phyloP scores from a whole-genome alignment of 2,329 filamentous ascomycete species.

The Fusarium floridanum region DNA sequence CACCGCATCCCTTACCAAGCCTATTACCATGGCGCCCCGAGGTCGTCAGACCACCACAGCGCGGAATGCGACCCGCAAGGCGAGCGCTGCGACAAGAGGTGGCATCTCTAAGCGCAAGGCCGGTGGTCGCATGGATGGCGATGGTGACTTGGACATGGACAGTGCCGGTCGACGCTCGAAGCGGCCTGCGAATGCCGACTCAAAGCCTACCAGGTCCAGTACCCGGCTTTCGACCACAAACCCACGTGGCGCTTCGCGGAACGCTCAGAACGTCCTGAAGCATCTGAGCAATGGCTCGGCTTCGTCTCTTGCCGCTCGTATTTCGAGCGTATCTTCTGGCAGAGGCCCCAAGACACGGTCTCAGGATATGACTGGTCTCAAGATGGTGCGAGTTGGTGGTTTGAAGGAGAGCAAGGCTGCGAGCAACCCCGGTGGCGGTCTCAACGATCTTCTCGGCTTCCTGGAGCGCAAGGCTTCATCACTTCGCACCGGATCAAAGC shows the following conservation, averaged over 20 bases:
- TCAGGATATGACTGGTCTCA: constrained; percentile 42
- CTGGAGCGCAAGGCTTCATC: constrained; percentile 77
- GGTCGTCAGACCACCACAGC: constrained; percentile 47
- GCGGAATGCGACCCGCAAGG: constrained; percentile 49
- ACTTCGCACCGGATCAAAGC: constrained; percentile 60
- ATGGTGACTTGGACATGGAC: constrained; percentile 73
- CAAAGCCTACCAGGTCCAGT: constrained; percentile 46
- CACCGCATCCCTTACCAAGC: constrained; percentile 1
- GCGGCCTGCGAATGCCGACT: constrained; percentile 45
- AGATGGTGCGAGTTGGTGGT: constrained; percentile 67
- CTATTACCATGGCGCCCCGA: constrained; percentile 51
- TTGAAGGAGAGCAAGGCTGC: constrained; percentile 77
- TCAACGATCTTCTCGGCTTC: constrained; percentile 74
- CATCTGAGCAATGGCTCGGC: constrained; percentile 55
- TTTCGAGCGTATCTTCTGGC: constrained; percentile 48
- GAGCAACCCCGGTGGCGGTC: constrained; percentile 74
- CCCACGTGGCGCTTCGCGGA: constrained; percentile 51
- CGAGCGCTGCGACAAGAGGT: constrained; percentile 55
- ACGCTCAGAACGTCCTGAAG: constrained; percentile 59
- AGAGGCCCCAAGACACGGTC: constrained; percentile 42
- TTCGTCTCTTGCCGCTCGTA: constrained; percentile 51
- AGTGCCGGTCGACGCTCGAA: constrained; percentile 52
- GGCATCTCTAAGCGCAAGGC: constrained; percentile 65
- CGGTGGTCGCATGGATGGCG: constrained; percentile 60
- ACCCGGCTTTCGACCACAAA: constrained; percentile 46